These are phyloP conservation scores for Ascosphaera apis DNA, from an alignment of 2,329 filamentous ascomycete species.

Conservation along the genomic window DNA sequence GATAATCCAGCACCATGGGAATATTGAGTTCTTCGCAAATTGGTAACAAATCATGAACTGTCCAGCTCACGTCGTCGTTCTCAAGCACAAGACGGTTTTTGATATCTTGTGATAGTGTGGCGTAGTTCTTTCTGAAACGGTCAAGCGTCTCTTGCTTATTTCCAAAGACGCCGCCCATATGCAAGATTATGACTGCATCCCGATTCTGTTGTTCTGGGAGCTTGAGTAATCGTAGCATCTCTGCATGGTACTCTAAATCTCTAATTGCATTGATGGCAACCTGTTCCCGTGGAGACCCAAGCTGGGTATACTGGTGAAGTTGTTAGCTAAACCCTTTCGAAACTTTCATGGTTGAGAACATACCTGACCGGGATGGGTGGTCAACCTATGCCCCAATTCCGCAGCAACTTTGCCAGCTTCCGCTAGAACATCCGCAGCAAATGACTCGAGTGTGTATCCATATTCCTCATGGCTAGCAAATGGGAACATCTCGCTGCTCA, in stretches of 20 bases:
- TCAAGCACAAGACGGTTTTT: slow-evolving; percentile 71
- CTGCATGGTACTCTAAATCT: slow-evolving; percentile 71
- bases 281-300: slow-evolving; percentile 56
- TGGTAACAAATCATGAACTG: slow-evolving; percentile 74
- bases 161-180: slow-evolving; percentile 79
- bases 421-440: slow-evolving; percentile 54
- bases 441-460: slow-evolving; percentile 64
- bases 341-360: slow-evolving; percentile 3
- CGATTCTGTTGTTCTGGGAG: slow-evolving; percentile 56
- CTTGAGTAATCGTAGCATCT: slow-evolving; percentile 55
- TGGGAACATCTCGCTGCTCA: slow-evolving; percentile 93
- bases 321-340: background rate
- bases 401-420: slow-evolving; percentile 56
- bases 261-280: slow-evolving; percentile 58
- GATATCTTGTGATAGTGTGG: slow-evolving; percentile 39
- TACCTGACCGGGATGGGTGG: slow-evolving; percentile 67
- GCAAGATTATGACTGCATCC: slow-evolving; percentile 83
- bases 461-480: slow-evolving; percentile 77
- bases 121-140: slow-evolving; percentile 57
- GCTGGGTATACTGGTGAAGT: slow-evolving; percentile 48
- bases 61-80: slow-evolving; percentile 85
- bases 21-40: slow-evolving; percentile 89
- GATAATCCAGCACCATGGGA: slow-evolving; percentile 73
- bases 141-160: slow-evolving; percentile 60
- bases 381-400: slow-evolving; percentile 61